phyloP scores from a whole-genome alignment of 2,329 filamentous ascomycete species.

The Fusarium scirpi region DNA sequence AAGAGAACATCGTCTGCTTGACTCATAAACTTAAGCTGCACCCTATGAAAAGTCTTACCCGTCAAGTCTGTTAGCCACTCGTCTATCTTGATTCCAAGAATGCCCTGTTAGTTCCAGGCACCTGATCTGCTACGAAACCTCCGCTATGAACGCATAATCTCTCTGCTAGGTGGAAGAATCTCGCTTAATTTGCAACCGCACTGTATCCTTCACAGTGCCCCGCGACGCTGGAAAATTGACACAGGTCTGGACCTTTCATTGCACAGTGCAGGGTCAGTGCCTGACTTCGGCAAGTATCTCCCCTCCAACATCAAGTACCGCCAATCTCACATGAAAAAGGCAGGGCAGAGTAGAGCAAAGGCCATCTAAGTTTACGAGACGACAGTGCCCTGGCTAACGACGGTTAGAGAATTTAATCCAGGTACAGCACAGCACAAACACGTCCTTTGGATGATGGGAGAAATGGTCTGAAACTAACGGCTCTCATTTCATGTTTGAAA shows the following conservation, averaged over 20 bases:
- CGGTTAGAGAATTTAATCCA: slow-evolving; percentile 1
- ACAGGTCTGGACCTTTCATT: slow-evolving; percentile 3
- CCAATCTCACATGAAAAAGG: slow-evolving; percentile 30
- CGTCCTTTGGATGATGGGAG: slow-evolving; percentile 1
- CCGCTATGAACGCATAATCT: slow-evolving; percentile 24
- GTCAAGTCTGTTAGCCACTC: background rate
- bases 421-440: slow-evolving; percentile 9
- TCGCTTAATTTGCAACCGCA: slow-evolving; percentile 31
- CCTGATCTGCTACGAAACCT: slow-evolving; percentile 3
- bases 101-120: slow-evolving; percentile 4
- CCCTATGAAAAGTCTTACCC: background rate
- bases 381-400: slow-evolving; percentile 21
- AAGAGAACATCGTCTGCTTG: background rate
- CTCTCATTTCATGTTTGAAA: slow-evolving; percentile 22
- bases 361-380: slow-evolving; percentile 1
- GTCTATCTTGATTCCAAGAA: slow-evolving; percentile 12
- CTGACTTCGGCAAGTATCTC: slow-evolving; percentile 14
- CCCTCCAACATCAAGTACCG: slow-evolving; percentile 8
- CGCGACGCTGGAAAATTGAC: slow-evolving; percentile 30
- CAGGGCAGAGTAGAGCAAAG: slow-evolving; percentile 10
- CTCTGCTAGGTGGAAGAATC: slow-evolving; percentile 20
- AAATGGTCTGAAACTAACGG: slow-evolving; percentile 1
- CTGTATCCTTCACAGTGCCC: slow-evolving; percentile 35
- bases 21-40: background rate
- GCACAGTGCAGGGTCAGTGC: slow-evolving; percentile 21